A percentile compares a stretch with the other conserved stretches of the same genome.
Conservation (phyloP, 129 eudicot species). For the Lactuca saligna region DNA sequence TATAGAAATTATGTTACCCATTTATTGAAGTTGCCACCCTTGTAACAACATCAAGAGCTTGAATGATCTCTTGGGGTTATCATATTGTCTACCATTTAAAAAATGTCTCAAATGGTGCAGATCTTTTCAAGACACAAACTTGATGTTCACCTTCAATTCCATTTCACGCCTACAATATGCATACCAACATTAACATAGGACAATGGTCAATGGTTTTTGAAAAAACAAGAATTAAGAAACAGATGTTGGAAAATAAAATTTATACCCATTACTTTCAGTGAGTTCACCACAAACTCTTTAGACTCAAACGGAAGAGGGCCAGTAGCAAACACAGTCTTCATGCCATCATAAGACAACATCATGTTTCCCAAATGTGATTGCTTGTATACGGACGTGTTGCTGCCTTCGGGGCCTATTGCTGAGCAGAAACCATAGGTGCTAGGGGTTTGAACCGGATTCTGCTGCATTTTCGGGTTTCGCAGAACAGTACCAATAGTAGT, state of each 20-base stretch:
- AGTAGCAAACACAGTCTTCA: constrained; percentile 64
- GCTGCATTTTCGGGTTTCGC: constrained; percentile 19
- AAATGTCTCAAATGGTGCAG: constrained; percentile 50
- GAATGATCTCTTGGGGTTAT: constrained; percentile 69
- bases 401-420: constrained; percentile 16
- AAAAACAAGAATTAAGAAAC: neutral
- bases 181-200: neutral
- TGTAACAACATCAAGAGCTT: constrained; percentile 75
- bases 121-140: constrained; percentile 66
- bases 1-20: constrained; percentile 14
- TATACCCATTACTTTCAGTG: constrained; percentile 35
- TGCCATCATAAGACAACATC: constrained; percentile 68
- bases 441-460: neutral
- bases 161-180: constrained; percentile 45
- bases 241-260: neutral
- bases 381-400: constrained; percentile 12
- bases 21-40: constrained; percentile 46
- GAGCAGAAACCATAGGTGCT: neutral
- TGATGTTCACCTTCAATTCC: constrained; percentile 58
- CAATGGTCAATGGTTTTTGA: neutral
- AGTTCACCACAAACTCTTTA: constrained; percentile 58
- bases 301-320: constrained; percentile 65
- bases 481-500: neutral
- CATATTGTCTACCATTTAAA: constrained; percentile 46
- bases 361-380: constrained; percentile 49